A percentile compares a stretch with the other conserved stretches of the same genome.
Conservation (phyloP, 257 asterid genomes). For the Lavandula angustifolia region DNA sequence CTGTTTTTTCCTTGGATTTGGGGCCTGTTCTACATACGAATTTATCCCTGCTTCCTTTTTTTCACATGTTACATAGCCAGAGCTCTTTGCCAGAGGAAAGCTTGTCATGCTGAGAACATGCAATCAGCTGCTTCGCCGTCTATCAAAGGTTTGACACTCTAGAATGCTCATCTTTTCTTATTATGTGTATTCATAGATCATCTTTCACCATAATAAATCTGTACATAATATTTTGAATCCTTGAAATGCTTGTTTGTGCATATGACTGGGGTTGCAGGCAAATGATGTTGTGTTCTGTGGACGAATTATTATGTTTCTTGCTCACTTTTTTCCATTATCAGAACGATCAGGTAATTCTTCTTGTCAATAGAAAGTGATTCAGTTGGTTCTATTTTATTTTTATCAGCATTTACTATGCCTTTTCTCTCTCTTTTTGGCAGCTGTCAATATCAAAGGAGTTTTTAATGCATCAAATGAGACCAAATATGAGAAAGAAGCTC, state of each 20-base stretch:
- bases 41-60: neutral
- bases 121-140: slow-evolving; percentile 97
- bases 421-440: slow-evolving; percentile 48
- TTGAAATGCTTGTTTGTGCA: slow-evolving; percentile 24
- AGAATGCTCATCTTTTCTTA: slow-evolving; percentile 26
- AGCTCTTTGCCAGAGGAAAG: slow-evolving; percentile 96
- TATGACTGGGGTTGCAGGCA: slow-evolving; percentile 59
- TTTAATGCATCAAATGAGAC: slow-evolving; percentile 97
- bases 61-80: slow-evolving; percentile 60
- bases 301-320: slow-evolving; percentile 97
- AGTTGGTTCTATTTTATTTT: neutral
- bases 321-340: slow-evolving; percentile 93
- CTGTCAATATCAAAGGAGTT: slow-evolving; percentile 96
- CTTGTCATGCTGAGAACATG: slow-evolving; percentile 99
- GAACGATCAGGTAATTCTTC: slow-evolving; percentile 86
- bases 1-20: slow-evolving; percentile 17
- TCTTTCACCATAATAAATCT: neutral
- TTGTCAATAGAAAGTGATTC: slow-evolving; percentile 11
- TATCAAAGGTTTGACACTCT: slow-evolving; percentile 71
- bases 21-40: slow-evolving; percentile 30
- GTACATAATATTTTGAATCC: neutral
- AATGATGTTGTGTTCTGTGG: slow-evolving; percentile 99
- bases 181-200: neutral
- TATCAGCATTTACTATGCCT: slow-evolving; percentile 31
- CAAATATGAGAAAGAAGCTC: slow-evolving; percentile 86